Conservation (phyloP, 2,329 filamentous ascomycete species). For the Colletotrichum orchidophilum region DNA sequence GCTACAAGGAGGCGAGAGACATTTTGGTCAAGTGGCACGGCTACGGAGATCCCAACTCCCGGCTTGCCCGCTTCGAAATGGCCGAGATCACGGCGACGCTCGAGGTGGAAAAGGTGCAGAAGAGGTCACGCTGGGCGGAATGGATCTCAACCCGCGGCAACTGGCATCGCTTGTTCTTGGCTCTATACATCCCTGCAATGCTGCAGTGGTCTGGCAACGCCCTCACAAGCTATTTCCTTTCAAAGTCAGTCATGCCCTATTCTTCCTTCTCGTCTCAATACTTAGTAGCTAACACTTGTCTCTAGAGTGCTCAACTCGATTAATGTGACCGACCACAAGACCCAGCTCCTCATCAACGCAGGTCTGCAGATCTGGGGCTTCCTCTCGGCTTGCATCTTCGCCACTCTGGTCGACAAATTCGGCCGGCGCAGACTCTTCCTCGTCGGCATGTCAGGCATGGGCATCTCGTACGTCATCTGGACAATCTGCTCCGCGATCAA, state of each 20-base stretch:
- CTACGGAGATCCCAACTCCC: slow-evolving; percentile 34
- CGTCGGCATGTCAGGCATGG: slow-evolving; percentile 47
- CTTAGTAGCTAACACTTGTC: slow-evolving; percentile 46
- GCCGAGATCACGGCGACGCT: slow-evolving; percentile 11
- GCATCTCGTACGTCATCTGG: slow-evolving; percentile 47
- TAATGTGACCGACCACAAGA: slow-evolving; percentile 46
- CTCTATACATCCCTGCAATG: not conserved
- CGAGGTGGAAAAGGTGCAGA: not conserved
- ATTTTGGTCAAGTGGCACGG: slow-evolving; percentile 63
- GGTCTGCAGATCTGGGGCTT: slow-evolving; percentile 47
- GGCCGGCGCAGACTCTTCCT: slow-evolving; percentile 55
- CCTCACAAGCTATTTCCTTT: not conserved
- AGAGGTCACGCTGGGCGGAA: not conserved
- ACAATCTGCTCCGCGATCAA: slow-evolving; percentile 49
- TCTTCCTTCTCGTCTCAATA: not conserved
- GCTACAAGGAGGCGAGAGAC: slow-evolving; percentile 56
- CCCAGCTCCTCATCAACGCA: slow-evolving; percentile 51
- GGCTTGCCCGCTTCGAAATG: slow-evolving; percentile 3
- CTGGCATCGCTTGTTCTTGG: not conserved
- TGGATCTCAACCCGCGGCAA: not conserved
- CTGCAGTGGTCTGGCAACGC: not conserved
- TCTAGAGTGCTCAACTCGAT: slow-evolving; percentile 50
- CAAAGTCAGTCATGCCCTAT: not conserved
- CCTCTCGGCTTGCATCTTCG: slow-evolving; percentile 43
- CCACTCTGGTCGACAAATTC: slow-evolving; percentile 51